Evolutionary conservation across 2,329 filamentous ascomycete species (phyloP).

Genomic region (Aureobasidium sp.): DNA sequence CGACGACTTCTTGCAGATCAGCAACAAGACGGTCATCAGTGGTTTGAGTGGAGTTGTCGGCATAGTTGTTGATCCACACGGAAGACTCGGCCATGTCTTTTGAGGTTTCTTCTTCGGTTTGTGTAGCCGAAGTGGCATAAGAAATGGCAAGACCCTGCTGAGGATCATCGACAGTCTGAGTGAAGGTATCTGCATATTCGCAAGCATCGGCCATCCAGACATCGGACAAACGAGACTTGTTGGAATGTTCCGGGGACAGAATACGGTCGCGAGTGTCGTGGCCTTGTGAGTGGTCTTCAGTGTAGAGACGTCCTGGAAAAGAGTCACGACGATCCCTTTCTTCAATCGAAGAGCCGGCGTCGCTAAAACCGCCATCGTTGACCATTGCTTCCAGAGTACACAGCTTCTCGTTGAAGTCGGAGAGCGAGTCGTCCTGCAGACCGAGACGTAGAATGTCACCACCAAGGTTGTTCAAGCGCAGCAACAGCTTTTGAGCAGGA

Average conservation of each 20-base stretch:
- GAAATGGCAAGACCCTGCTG: not conserved
- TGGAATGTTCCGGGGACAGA: not conserved
- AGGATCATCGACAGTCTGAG: not conserved
- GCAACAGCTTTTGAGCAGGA: conserved; percentile 30
- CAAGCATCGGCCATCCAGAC: conserved; percentile 4
- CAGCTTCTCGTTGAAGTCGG: conserved; percentile 20
- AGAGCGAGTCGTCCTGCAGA: conserved; percentile 4
- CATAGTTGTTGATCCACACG: conserved; percentile 6
- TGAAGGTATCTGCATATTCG: conserved; percentile 3
- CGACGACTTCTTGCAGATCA: conserved; percentile 27
- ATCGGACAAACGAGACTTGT: conserved; percentile 2
- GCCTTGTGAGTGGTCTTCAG: not conserved
- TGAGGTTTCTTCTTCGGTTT: not conserved
- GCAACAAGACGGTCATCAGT: conserved; percentile 22
- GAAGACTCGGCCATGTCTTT: conserved; percentile 3
- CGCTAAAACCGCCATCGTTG: not conserved
- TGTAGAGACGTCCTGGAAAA: not conserved
- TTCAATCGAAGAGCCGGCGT: not conserved
- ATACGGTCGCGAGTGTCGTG: conserved; percentile 4
- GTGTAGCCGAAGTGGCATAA: not conserved
- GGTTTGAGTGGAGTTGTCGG: conserved; percentile 9
- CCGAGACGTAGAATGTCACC: conserved; percentile 29
- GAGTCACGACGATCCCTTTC: conserved; percentile 10
- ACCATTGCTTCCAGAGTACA: conserved; percentile 10
- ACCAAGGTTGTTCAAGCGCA: conserved; percentile 32